These are phyloP conservation scores for Citrus unshiu DNA, from an alignment of 345 rosid genomes.

Conservation along the genomic window DNA sequence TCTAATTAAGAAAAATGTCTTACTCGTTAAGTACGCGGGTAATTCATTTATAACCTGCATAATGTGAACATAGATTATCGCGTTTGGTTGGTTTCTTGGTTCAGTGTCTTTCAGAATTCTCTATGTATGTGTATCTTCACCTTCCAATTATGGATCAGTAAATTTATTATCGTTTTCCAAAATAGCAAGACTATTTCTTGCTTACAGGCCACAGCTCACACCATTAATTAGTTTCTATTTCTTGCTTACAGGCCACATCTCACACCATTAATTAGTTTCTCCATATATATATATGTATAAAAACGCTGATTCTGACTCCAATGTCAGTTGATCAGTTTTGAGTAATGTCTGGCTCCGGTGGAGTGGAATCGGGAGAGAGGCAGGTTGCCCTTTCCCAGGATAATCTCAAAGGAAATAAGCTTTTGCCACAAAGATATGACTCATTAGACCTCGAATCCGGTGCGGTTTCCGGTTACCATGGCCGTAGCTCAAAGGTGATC, in stretches of 20 bases:
- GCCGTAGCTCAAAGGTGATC: slow-evolving; percentile 15
- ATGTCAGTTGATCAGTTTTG: neutral
- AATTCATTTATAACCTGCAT: too few species aligned
- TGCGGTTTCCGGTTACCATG: slow-evolving; percentile 7
- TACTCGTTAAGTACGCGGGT: too few species aligned
- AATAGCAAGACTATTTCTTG: neutral
- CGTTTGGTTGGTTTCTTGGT: neutral
- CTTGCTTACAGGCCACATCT: neutral
- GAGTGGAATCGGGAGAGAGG: neutral
- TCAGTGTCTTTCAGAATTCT: neutral
- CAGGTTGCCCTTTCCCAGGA: neutral
- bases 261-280: neutral
- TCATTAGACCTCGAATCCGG: slow-evolving; percentile 47
- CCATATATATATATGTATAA: too few species aligned
- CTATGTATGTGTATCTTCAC: neutral
- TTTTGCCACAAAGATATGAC: slow-evolving; percentile 24
- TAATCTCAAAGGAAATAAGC: slow-evolving; percentile 14
- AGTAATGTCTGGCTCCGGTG: neutral
- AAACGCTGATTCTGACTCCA: neutral
- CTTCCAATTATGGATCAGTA: neutral
- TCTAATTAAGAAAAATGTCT: too few species aligned
- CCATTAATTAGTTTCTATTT: neutral
- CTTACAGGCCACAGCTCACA: neutral
- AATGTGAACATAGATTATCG: too few species aligned
- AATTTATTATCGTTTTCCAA: neutral